phyloP scores from a whole-genome alignment of 2,329 filamentous ascomycete genomes.

The Aspergillus ustus region DNA sequence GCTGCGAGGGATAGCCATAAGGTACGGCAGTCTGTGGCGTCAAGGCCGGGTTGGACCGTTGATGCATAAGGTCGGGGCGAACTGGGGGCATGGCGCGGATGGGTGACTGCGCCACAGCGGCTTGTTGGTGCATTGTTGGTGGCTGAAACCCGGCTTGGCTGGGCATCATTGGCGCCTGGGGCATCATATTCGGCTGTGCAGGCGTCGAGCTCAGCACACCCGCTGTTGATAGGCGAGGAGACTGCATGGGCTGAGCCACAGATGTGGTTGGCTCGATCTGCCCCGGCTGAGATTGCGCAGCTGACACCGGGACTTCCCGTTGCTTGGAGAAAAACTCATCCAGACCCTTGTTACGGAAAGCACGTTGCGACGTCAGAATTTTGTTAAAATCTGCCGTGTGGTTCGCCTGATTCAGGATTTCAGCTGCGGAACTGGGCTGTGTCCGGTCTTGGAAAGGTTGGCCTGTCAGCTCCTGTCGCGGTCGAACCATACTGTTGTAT shows the following conservation, averaged over 20 bases:
- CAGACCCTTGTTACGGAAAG: slow-evolving; percentile 77
- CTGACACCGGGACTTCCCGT: slow-evolving; percentile 73
- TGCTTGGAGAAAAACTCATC: slow-evolving; percentile 81
- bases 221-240: slow-evolving; percentile 41
- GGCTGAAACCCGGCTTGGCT: slow-evolving; percentile 69
- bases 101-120: slow-evolving; percentile 66
- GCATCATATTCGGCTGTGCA: slow-evolving; percentile 42
- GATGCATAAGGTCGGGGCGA: slow-evolving; percentile 66
- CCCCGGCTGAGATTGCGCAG: slow-evolving; percentile 33
- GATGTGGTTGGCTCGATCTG: slow-evolving; percentile 42
- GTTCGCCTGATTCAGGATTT: slow-evolving; percentile 83
- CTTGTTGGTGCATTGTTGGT: slow-evolving; percentile 47
- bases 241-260: slow-evolving; percentile 45
- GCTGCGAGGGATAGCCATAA: slow-evolving; percentile 63
- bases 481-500: slow-evolving; percentile 80
- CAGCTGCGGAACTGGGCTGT: slow-evolving; percentile 73
- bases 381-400: slow-evolving; percentile 93
- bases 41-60: slow-evolving; percentile 64
- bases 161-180: slow-evolving; percentile 53
- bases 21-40: slow-evolving; percentile 50
- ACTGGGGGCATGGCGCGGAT: slow-evolving; percentile 71
- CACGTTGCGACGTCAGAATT: slow-evolving; percentile 76
- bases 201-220: slow-evolving; percentile 41
- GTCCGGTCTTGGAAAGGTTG: slow-evolving; percentile 86
- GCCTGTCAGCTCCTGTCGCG: slow-evolving; percentile 87